Percentiles rank a stretch among this genome's conserved stretches.
Conservation (phyloP, 495 filamentous ascomycete species). For the Aspergillus haitiensis region DNA sequence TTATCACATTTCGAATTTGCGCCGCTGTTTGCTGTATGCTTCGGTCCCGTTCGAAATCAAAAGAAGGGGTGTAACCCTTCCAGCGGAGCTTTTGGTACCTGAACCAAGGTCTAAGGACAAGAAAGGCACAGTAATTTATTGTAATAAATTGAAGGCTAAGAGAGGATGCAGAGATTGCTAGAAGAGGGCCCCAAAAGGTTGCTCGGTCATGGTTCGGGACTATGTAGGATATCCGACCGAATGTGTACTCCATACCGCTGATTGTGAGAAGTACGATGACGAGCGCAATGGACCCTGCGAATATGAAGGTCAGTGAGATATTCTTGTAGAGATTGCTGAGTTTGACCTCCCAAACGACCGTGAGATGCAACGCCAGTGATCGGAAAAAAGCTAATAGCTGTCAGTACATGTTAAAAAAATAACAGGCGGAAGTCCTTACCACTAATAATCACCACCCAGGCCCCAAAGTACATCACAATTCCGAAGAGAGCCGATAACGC, state of each 20-base stretch:
- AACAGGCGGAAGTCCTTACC: background rate
- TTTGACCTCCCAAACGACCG: conserved; percentile 2
- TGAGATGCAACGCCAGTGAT: conserved; percentile 6
- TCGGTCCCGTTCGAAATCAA: background rate
- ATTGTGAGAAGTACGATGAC: conserved; percentile 2
- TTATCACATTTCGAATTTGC: conserved; percentile 2
- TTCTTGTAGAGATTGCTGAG: background rate
- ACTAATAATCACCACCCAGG: conserved; percentile 5
- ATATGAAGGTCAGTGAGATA: background rate
- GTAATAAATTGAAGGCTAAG: conserved; percentile 1
- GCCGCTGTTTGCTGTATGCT: conserved; percentile 4
- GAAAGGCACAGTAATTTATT: background rate
- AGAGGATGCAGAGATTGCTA: conserved; percentile 1
- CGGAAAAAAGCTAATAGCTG: conserved; percentile 5
- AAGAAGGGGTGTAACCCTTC: conserved; percentile 4
- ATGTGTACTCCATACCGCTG: conserved; percentile 8
- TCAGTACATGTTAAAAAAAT: background rate
- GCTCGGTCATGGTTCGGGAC: conserved; percentile 10
- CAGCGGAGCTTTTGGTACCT: background rate
- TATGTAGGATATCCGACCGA: conserved; percentile 9
- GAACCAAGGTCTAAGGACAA: conserved; percentile 5
- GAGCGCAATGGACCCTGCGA: conserved; percentile 3
- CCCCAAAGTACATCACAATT: conserved; percentile 6
- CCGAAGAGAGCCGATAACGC: conserved; percentile 1
- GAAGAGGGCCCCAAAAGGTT: conserved; percentile 8